These are phyloP conservation scores for Wickerhamomyces tratensis DNA, from an alignment of 805 yeast genomes.

Conservation along the genomic window DNA sequence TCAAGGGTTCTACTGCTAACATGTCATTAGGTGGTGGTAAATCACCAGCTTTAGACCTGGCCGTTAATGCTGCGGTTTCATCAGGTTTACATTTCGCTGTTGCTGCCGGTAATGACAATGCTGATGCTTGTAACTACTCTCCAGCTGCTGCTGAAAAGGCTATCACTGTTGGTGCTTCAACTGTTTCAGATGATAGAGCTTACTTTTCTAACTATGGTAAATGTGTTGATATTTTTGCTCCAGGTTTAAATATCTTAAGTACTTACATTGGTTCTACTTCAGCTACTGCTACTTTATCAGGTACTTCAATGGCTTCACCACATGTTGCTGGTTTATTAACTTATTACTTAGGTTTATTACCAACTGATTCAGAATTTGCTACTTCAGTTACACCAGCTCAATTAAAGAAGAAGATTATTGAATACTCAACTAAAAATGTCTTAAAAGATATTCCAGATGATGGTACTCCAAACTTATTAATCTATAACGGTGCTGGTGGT, in stretches of 20 bases:
- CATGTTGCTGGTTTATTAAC: constrained; percentile 89
- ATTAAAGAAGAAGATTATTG: constrained; percentile 66
- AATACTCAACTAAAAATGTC: constrained; percentile 51
- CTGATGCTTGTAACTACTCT: constrained; percentile 85
- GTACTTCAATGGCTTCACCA: constrained; percentile 98
- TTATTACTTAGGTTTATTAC: constrained; percentile 81
- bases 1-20: constrained; percentile 82
- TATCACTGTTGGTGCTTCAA: constrained; percentile 92
- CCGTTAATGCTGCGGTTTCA: constrained; percentile 81
- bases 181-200: constrained; percentile 83
- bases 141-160: constrained; percentile 85
- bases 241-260: constrained; percentile 84
- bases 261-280: constrained; percentile 70
- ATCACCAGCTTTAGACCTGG: constrained; percentile 77
- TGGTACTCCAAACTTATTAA: constrained; percentile 61
- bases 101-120: constrained; percentile 94
- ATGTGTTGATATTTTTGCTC: constrained; percentile 96
- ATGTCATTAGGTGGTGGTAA: constrained; percentile 94
- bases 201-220: constrained; percentile 91
- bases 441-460: constrained; percentile 58
- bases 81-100: constrained; percentile 90
- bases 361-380: constrained; percentile 57
- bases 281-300: constrained; percentile 78
- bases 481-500: constrained; percentile 77
- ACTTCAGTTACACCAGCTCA: constrained; percentile 59